Conservation (phyloP, 768 basidiomycete species). For the Cytidiella melzeri region DNA sequence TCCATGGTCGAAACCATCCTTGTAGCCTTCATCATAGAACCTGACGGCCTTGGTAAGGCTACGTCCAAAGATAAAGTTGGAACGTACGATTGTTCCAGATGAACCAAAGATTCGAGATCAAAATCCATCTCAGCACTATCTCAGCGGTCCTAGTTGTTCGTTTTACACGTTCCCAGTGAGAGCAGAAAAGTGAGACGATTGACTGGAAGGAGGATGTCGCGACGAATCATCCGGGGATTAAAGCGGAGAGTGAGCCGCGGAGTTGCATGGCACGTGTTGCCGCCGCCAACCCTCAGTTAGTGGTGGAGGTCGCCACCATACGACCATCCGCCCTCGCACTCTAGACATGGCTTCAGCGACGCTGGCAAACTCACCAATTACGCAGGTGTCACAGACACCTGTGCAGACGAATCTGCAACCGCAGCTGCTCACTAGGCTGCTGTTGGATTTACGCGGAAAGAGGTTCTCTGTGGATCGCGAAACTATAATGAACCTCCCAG, state of each 20-base stretch:
- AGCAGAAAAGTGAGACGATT: too few relatives aligned
- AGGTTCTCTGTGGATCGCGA: conserved; percentile 96
- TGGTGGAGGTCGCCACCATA: too few relatives aligned
- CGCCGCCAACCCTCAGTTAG: neutral
- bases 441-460: conserved; percentile 85
- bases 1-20: conserved; percentile 79
- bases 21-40: conserved; percentile 76
- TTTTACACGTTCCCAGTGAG: too few relatives aligned
- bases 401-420: conserved; percentile 72
- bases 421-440: conserved; percentile 80
- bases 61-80: conserved; percentile 13
- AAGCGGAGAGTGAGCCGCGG: neutral
- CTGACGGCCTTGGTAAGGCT: conserved; percentile 28
- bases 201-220: too few relatives aligned
- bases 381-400: conserved; percentile 54
- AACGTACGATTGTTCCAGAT: conserved; percentile 56
- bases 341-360: conserved; percentile 20
- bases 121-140: conserved; percentile 23
- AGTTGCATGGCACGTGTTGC: neutral
- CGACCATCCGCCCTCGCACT: neutral
- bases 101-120: conserved; percentile 54
- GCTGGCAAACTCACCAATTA: conserved; percentile 35
- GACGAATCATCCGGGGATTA: too few relatives aligned
- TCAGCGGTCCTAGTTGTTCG: neutral
- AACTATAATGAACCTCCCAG: conserved; percentile 96